Conservation (phyloP, 768 basidiomycete species). For the Xerocomellus amylosporus region DNA sequence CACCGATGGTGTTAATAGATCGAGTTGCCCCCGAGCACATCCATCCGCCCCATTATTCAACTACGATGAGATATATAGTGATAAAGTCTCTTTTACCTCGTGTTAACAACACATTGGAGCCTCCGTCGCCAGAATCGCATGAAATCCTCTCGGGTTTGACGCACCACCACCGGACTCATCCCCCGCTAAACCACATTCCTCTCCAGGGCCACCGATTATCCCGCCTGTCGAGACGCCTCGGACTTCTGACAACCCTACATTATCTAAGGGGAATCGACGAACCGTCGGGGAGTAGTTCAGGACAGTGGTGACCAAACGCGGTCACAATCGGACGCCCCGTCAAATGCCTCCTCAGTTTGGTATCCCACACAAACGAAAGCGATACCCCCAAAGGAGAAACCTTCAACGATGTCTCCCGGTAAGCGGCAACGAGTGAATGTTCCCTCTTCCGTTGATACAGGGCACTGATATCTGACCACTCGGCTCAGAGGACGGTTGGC, state of each 20-base stretch:
- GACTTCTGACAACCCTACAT: not conserved
- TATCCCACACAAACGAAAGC: not conserved
- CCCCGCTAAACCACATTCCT: not conserved
- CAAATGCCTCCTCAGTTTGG: not conserved
- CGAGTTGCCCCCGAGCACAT: not conserved
- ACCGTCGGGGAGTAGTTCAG: not conserved
- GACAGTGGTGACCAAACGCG: no score
- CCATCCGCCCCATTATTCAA: not conserved
- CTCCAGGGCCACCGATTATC: not conserved
- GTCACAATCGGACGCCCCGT: not conserved
- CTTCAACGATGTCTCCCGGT: not conserved
- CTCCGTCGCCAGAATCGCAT: not conserved
- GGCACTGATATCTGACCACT: not conserved
- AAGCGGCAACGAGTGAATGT: not conserved
- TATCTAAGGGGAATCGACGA: not conserved
- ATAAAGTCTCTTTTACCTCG: not conserved
- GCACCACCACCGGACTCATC: not conserved
- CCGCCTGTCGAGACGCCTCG: not conserved
- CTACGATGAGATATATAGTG: not conserved
- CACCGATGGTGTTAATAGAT: not conserved
- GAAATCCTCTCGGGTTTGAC: no score
- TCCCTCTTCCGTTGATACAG: not conserved
- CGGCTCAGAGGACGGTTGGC: not conserved
- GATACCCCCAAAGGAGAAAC: not conserved
- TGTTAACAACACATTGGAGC: not conserved